Percentiles rank a stretch among this genome's conserved stretches.
These are phyloP conservation scores for Salvia hispanica DNA, from an alignment of 257 asterid species.

Conservation along the genomic window DNA sequence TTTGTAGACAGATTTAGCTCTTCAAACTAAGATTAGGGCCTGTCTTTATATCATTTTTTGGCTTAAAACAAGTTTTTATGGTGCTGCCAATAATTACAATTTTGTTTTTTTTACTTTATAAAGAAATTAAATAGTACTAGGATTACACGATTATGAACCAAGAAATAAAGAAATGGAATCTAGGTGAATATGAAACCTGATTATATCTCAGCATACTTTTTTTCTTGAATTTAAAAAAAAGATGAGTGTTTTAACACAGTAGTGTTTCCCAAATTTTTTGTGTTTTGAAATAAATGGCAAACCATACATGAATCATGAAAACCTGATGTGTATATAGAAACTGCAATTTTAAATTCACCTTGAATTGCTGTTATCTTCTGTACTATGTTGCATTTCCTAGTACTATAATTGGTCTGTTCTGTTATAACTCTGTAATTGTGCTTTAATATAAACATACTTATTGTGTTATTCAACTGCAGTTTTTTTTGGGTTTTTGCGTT, in stretches of 20 bases:
- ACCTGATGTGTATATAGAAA: neutral
- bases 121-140: neutral
- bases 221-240: neutral
- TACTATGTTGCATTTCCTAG: neutral
- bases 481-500: slow-evolving; percentile 49
- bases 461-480: slow-evolving; percentile 49
- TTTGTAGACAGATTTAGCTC: neutral
- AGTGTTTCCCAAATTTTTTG: neutral
- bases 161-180: neutral
- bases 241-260: neutral
- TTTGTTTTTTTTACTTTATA: neutral
- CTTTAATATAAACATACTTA: slow-evolving; percentile 7
- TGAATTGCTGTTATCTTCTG: too few relatives aligned
- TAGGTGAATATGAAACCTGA: neutral
- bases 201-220: neutral
- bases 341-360: too few relatives aligned
- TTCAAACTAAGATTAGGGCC: neutral
- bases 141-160: neutral
- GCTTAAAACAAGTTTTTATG: neutral
- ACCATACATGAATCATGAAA: slow-evolving; percentile 3
- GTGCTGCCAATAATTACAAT: neutral
- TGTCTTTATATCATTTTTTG: neutral
- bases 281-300: neutral
- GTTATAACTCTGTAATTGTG: slow-evolving; percentile 1
- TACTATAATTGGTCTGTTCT: neutral